A percentile compares a stretch with the other conserved stretches of the same genome.
phyloP scores from a whole-genome alignment of 441 rosid genomes.

The Populus hybrid region DNA sequence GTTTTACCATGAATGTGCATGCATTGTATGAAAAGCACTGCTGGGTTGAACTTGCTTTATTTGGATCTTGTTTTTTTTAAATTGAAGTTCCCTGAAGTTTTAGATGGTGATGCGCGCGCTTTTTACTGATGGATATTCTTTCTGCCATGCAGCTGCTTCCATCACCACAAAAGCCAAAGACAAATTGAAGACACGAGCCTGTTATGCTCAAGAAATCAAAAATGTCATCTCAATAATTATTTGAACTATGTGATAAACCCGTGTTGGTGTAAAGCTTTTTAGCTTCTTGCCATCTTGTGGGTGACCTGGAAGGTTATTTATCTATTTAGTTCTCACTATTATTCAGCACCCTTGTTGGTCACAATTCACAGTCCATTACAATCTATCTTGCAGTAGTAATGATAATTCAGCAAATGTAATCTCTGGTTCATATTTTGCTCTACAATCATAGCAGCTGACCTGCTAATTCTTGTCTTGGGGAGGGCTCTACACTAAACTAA shows the following conservation, averaged over 20 bases:
- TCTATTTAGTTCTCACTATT: neutral
- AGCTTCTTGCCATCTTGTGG: conserved; percentile 16
- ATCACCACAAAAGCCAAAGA: conserved; percentile 68
- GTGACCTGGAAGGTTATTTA: conserved; percentile 4
- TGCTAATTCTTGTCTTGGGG: too few species aligned
- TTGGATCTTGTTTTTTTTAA: neutral
- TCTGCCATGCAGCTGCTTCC: conserved; percentile 70
- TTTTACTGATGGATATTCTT: conserved; percentile 11
- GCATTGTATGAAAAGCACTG: too few species aligned
- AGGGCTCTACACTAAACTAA: too few species aligned
- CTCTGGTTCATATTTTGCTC: neutral
- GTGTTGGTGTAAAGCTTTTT: conserved; percentile 27
- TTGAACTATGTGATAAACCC: conserved; percentile 21
- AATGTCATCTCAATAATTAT: conserved; percentile 28
- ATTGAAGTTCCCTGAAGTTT: neutral
- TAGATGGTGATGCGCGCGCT: neutral
- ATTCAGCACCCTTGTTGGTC: conserved; percentile 8
- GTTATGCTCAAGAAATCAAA: conserved; percentile 17
- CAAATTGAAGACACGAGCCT: conserved; percentile 39
- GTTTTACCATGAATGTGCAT: too few species aligned
- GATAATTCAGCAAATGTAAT: neutral
- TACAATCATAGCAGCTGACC: too few species aligned
- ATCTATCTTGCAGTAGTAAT: neutral
- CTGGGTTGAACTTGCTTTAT: neutral
- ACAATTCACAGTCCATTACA: neutral